phyloP scores from a whole-genome alignment of 2,329 filamentous ascomycete genomes.

The Colletotrichum lupini region DNA sequence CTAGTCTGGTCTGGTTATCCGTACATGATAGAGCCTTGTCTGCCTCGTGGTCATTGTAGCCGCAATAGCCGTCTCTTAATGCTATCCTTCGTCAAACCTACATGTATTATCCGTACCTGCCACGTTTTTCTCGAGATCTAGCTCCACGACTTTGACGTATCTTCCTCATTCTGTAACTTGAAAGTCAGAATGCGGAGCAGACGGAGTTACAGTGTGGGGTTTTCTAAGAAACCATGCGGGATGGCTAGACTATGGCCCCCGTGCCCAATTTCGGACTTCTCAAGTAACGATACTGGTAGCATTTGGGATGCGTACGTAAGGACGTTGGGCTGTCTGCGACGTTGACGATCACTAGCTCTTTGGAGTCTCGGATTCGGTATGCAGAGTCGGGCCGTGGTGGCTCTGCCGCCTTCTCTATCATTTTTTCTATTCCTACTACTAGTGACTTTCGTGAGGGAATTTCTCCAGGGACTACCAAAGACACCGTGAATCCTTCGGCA shows the following conservation, averaged over 20 bases:
- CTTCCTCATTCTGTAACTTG: neutral
- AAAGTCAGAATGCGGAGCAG: neutral
- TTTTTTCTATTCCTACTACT: neutral
- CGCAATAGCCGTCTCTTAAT: slow-evolving; percentile 14
- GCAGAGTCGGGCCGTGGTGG: slow-evolving; percentile 2
- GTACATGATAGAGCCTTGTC: neutral
- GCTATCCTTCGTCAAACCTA: neutral
- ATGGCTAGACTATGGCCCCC: neutral
- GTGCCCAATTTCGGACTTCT: neutral
- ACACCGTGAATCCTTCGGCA: slow-evolving; percentile 10
- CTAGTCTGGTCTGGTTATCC: neutral
- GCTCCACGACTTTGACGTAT: neutral
- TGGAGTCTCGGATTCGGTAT: slow-evolving; percentile 11
- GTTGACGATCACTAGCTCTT: neutral
- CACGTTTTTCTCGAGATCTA: neutral
- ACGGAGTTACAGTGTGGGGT: slow-evolving; percentile 2
- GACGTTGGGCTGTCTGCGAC: neutral
- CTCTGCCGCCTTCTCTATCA: neutral
- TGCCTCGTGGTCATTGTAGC: slow-evolving; percentile 10
- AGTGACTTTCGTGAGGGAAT: neutral
- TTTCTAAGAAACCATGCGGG: neutral
- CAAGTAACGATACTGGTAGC: neutral
- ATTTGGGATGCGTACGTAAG: neutral
- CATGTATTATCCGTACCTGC: neutral
- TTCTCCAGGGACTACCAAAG: neutral